Conservation (phyloP, 1,284 basidiomycete genomes). For the Porodaedalea pini region DNA sequence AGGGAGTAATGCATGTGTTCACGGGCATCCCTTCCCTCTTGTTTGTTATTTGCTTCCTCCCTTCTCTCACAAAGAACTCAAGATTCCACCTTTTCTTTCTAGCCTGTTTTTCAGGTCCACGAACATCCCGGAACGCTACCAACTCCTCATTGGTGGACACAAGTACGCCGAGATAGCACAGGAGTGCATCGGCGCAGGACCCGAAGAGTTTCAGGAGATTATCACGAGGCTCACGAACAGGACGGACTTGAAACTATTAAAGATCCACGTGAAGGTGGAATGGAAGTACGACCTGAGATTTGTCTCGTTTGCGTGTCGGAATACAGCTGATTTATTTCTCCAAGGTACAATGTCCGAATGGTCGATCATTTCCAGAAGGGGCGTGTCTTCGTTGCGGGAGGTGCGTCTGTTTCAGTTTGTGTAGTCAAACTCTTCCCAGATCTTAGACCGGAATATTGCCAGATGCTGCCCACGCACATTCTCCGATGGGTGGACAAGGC, state of each 20-base stretch:
- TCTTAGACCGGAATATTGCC: not conserved
- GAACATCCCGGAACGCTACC: slow-evolving; percentile 1
- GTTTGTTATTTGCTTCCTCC: not conserved
- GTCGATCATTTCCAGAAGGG: slow-evolving; percentile 35
- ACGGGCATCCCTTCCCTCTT: not conserved
- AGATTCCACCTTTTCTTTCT: not conserved
- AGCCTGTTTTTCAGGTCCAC: not conserved
- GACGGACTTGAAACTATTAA: slow-evolving; percentile 1
- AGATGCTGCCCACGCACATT: slow-evolving; percentile 45
- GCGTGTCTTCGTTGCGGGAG: slow-evolving; percentile 36
- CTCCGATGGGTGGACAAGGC: slow-evolving; percentile 44
- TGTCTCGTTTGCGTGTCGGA: not conserved
- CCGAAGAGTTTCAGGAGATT: slow-evolving; percentile 1
- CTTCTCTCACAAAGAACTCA: not conserved
- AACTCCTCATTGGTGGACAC: not conserved
- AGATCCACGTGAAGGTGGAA: slow-evolving; percentile 8
- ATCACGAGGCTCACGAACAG: not conserved
- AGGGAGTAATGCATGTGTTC: not conserved
- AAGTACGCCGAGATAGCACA: not conserved
- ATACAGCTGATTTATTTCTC: slow-evolving; percentile 22
- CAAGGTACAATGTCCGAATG: slow-evolving; percentile 38
- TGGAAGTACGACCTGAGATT: slow-evolving; percentile 2
- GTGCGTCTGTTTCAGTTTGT: slow-evolving; percentile 14
- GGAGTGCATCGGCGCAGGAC: not conserved
- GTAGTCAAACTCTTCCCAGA: not conserved